Evolutionary conservation across 1,284 basidiomycete genomes (phyloP), one percentile per base, ranked within the genome.

Genomic region (Cystobasidium sp.): DNA sequence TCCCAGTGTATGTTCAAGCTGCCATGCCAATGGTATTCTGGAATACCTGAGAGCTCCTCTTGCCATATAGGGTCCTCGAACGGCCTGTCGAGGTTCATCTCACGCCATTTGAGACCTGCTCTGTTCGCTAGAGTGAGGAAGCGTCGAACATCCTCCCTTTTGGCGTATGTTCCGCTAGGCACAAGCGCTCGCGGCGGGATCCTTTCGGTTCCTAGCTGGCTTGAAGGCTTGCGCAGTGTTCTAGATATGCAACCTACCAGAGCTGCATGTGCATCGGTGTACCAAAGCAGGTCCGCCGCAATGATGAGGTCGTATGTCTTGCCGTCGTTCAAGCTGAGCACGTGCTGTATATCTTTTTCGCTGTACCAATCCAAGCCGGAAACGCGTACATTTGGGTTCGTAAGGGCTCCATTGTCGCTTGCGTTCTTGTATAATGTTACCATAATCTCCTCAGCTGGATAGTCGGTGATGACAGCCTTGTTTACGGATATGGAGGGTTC

Each of bases 281-380:
- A 74, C 71, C 71, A 74, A 10, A 74, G 37, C 14, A 74, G 55
- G 31, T 74, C 71, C n/a, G 71, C 71, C 2, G 71, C 71, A 24
- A 74, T 39, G 10, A 74, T 74, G 16, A 74, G 9, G 47, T 74
- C 44, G 39, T 67, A 74, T 10, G 20, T 0, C 18, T 41, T 31
- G 18, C 39, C 39, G 16, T 41, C 39, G n/a, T 52, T 71, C 3
- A 63, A 18, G 8, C 49, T 43, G 5, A 71, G 18, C 6, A 74
- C 64, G 9, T 58, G 46, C 16, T 66, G 41, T 46, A 74, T 67
- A 12, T 74, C 37, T 1, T 20, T 41, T 1, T 41, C 31, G 24
- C 47, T 67, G n/a, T 66, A 59, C 71, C 71, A 74, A 52, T 74
- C 71, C 12, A 74, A 52, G 7, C 71, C 71, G 31, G 9, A 16